Evolutionary conservation across 768 basidiomycete genomes (phyloP), one percentile per base, ranked within the genome.

Genomic region (Solioccasus polychromus): DNA sequence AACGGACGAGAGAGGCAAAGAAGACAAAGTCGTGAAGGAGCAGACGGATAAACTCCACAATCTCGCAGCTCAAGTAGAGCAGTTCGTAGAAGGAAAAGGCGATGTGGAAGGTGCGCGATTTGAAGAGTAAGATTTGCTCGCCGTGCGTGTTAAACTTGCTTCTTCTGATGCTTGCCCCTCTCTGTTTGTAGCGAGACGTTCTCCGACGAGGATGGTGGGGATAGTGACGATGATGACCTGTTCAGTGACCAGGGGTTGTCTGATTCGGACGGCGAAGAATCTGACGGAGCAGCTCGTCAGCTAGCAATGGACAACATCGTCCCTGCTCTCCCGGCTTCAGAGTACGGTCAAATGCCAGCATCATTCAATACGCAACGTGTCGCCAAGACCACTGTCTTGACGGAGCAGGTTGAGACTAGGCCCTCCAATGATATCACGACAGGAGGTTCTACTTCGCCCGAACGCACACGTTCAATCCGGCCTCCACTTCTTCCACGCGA

Each of bases 61-160:
- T 48, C 74, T 99, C 42, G 94, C 96, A 10, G 68, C 77, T 48
- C 89, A 90, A 61, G 91, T 99, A 1, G 86, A 89, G 55, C 71
- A 72, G n/a, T 99, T 99, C 60, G 83, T 99, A 2, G 83, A 92
- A 54, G 92, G 88, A 3, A 69, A 94, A 60, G 96, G 96, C 2
- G 86, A 89, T 48, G 49, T 96, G 8, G 86, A 91, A 51, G 96
- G 96, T 4, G 96, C 92, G 0, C 69, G 74, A 51, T 95, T 99
- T 58, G 82, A 84, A 43, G 95, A 97, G 94, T 98, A 68, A 59
- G 87, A 72, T 34, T 35, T 38, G 22, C 43, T 44, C 28, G 44
- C 20, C 39, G 29, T 42, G 35, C 23, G n/a, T 22, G 20, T 11
- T 23, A 18, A 31, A 28, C 31, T n/a, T 31, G 19, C 20, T 12